phyloP scores from a whole-genome alignment of 257 asterid genomes.

The Solanum pennellii region DNA sequence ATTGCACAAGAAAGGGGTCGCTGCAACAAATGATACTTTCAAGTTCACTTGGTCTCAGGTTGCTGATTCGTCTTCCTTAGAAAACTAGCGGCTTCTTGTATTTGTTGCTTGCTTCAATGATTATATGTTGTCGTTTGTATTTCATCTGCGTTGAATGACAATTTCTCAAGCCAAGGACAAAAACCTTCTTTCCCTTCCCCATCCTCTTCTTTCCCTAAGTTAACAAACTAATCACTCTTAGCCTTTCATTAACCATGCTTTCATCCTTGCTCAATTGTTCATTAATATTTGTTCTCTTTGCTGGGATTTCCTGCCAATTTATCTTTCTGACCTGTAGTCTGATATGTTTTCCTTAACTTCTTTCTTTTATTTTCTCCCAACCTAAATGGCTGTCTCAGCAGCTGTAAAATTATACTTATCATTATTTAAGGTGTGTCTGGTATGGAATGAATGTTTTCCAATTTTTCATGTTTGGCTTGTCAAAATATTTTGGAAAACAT shows the following conservation, averaged over 20 bases:
- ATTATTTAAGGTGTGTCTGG: not conserved
- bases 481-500: not conserved
- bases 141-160: not conserved
- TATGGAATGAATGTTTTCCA: not conserved
- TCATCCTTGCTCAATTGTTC: not conserved
- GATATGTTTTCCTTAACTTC: not conserved
- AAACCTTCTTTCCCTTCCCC: not conserved
- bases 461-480: not conserved
- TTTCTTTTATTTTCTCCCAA: not conserved
- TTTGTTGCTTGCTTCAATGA: not conserved
- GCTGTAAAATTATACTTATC: not conserved
- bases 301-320: not conserved
- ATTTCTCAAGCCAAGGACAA: not conserved
- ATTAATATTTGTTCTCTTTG: not conserved
- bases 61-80: not conserved
- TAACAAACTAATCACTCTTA: not conserved
- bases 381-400: not conserved
- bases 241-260: not conserved
- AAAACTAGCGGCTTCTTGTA: not conserved
- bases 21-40: slow-evolving; percentile 66
- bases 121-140: not conserved
- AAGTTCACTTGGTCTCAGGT: slow-evolving; percentile 92
- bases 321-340: not conserved
- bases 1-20: slow-evolving; percentile 64
- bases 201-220: not conserved